Conservation (phyloP, 2,329 filamentous ascomycete genomes). For the Orbilia blumenaviensis region DNA sequence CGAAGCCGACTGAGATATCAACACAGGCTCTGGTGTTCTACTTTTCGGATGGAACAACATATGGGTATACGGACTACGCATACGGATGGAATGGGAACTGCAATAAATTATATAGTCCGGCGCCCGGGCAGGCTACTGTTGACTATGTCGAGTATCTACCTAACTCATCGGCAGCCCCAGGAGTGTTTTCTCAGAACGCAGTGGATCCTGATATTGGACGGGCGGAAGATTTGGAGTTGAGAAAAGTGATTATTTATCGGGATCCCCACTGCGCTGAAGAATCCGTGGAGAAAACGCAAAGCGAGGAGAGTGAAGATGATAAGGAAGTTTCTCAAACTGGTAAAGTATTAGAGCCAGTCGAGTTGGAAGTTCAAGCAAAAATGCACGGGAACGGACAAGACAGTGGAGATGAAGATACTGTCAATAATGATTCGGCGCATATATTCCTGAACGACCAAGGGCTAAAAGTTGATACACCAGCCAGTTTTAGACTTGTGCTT, state of each 20-base stretch:
- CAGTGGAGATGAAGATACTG: neutral
- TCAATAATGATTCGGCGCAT: neutral
- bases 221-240: constrained; percentile 29
- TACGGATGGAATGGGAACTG: constrained; percentile 50
- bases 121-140: constrained; percentile 35
- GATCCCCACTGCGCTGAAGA: constrained; percentile 38
- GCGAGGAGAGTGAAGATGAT: constrained; percentile 8
- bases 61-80: constrained; percentile 44
- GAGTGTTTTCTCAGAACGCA: constrained; percentile 10
- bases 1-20: neutral
- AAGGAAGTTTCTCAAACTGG: neutral
- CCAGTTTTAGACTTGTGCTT: constrained; percentile 39
- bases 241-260: constrained; percentile 36
- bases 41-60: constrained; percentile 43
- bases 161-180: neutral
- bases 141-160: constrained; percentile 42
- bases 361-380: constrained; percentile 30
- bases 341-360: constrained; percentile 9
- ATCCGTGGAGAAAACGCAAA: constrained; percentile 6
- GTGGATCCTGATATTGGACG: constrained; percentile 27
- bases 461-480: constrained; percentile 24
- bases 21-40: constrained; percentile 36
- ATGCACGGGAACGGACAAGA: neutral
- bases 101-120: constrained; percentile 30
- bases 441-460: constrained; percentile 28